Evolutionary conservation across 148 eudicot species (phyloP), one percentile per base, ranked within the genome.

Genomic region (Gaultheria prostrata): DNA sequence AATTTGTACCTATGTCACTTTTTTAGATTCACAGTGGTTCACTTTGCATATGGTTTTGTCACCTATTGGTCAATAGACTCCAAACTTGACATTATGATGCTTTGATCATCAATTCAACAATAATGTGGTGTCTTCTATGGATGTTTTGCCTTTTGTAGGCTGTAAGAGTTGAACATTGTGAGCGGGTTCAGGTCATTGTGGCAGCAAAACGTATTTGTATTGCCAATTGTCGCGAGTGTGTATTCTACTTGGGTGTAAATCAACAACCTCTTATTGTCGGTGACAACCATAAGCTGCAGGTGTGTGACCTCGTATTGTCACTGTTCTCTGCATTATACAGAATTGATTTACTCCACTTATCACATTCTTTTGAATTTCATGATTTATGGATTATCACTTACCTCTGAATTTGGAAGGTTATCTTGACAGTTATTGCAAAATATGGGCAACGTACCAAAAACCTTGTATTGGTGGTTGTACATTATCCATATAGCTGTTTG

Each of bases 271-370:
- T 96, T 77, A 90, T 96, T 78, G 93, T 94, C 84, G 99, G 99
- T 80, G 99, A 96, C 89, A 96, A 96, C 88, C 99, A 96, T 88
- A 96, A 96, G 81, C 89, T 96, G 87, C 99, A 94, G 98, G 99
- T 94, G 12, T 50, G 39, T 72, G 13, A 6, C 8, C 54, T 69
- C 82, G 3, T 39, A 39, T 39, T 80, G 63, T 63, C 17, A 73
- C 5, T 59, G 2, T 46, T 77, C 75, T 43, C 26, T 8, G 59
- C 76, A 81, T 18, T 83, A 59, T 78, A 46, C 39, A 15, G 50
- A n/a, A 43, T 15, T 15, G 50, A 51, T 77, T 32, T 78, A 32
- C 43, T 56, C 67, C 72, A 18, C 11, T n/a, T n/a, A 57, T 26
- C 18, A 63, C 9, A 26, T 46, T 17, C 71, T 67, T 82, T 20